Evolutionary conservation across 2,329 filamentous ascomycete genomes (phyloP).

Genomic region (Thielaviopsis ethacetica): DNA sequence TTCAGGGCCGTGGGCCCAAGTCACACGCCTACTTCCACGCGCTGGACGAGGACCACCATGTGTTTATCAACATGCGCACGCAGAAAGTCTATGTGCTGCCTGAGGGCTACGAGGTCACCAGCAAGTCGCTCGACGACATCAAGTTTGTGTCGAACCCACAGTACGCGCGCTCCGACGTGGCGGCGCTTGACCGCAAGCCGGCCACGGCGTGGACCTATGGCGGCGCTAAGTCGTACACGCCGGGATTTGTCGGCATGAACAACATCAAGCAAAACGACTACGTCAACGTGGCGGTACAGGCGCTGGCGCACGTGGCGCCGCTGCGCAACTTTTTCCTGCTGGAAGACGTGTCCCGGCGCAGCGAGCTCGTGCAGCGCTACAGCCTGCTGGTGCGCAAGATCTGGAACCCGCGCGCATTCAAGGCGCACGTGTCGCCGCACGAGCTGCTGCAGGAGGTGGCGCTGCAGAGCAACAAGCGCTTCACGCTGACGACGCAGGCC

Average conservation of each 20-base stretch:
- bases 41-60: conserved; percentile 87
- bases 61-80: conserved; percentile 94
- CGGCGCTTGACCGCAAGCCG: conserved; percentile 53
- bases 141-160: conserved; percentile 92
- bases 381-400: conserved; percentile 88
- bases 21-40: conserved; percentile 97
- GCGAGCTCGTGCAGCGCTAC: conserved; percentile 76
- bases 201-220: conserved; percentile 56
- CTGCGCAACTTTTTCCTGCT: conserved; percentile 85
- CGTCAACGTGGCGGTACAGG: conserved; percentile 86
- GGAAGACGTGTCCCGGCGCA: conserved; percentile 53
- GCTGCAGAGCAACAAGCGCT: conserved; percentile 77
- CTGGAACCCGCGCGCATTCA: conserved; percentile 95
- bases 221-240: conserved; percentile 64
- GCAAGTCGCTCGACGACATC: conserved; percentile 90
- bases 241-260: conserved; percentile 96
- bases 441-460: conserved; percentile 92
- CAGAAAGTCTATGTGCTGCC: conserved; percentile 85
- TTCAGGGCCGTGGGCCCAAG: conserved; percentile 80
- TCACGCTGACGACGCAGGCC: conserved; percentile 76
- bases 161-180: conserved; percentile 66
- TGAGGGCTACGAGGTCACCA: conserved; percentile 92
- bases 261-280: conserved; percentile 99
- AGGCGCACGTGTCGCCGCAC: conserved; percentile 90
- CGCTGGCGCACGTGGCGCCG: conserved; percentile 75